phyloP scores from a whole-genome alignment of 1,139 yeast species.

The Suhomyces kunorum region DNA sequence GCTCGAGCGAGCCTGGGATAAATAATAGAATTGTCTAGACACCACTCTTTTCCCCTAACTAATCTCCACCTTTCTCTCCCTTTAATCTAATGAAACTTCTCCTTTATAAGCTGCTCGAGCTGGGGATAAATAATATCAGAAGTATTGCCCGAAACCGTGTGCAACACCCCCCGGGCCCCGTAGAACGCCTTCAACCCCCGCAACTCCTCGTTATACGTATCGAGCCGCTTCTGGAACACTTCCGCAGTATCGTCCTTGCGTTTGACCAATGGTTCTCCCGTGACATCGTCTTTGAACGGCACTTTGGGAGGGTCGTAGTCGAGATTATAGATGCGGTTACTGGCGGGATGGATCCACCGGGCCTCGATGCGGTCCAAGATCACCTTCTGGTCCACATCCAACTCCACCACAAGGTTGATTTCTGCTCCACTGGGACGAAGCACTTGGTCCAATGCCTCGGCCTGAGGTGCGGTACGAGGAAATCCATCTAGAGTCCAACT shows the following conservation, averaged over 20 bases:
- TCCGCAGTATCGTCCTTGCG: conserved; percentile 77
- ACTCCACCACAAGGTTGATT: conserved; percentile 75
- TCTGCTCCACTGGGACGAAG: conserved; percentile 38
- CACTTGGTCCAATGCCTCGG: conserved; percentile 53
- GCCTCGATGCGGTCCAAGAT: conserved; percentile 81
- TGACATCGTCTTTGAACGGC: conserved; percentile 79
- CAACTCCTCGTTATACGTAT: conserved; percentile 59
- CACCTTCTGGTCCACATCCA: conserved; percentile 78
- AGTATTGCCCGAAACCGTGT: conserved; percentile 69
- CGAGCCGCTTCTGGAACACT: conserved; percentile 68
- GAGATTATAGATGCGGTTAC: conserved; percentile 84
- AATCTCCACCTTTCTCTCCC: no score
- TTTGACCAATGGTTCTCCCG: conserved; percentile 81
- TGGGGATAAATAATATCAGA: conserved; percentile 84
- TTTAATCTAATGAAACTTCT: neutral
- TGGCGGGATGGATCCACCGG: conserved; percentile 78
- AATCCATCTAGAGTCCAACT: conserved; percentile 89
- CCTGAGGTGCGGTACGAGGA: conserved; percentile 80
- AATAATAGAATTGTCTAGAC: no score
- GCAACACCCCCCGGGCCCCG: conserved; percentile 50
- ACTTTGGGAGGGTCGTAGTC: conserved; percentile 87
- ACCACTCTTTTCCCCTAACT: no score
- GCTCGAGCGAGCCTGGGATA: no score
- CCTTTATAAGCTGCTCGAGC: conserved; percentile 44
- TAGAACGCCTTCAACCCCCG: conserved; percentile 69